Evolutionary conservation across 2,329 filamentous ascomycete species (phyloP), one percentile per base, ranked within the genome.

Genomic region (Nemania diffusa): DNA sequence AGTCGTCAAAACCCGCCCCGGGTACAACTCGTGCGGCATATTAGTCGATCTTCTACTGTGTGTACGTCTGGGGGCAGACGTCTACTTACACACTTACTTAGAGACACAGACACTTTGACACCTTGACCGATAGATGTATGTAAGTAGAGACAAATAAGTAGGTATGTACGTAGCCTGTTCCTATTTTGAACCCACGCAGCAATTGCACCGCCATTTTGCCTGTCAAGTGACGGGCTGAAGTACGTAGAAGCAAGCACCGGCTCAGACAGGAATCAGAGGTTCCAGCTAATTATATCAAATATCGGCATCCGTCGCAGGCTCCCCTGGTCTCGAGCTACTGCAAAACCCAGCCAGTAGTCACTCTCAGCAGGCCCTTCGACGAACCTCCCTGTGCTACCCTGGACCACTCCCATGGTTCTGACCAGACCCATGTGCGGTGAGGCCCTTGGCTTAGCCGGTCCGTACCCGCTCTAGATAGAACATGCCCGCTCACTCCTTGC

Each of bases 241-340:
- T 55, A 27, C 27, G 64, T 64, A 66, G 63, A 64, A 70, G n/a
- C n/a, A 59, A 61, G 68, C 50, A 61, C 63, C 5, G 29, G 29
- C 29, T 5, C 29, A 32, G 29, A 65, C 55, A 42, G 34, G 60
- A 61, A 55, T 62, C 61, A 67, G 62, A 71, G 59, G 66, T 5
- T 67, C 70, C 76, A 75, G 75, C 79, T 80, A 81, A 80, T 79
- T 78, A 80, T 81, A 79, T 79, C 78, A 72, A 77, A 75, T 76
- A 76, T 76, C 73, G 71, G 66, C 67, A 69, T 72, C 69, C 70
- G 72, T 69, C 71, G 67, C 69, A 61, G 67, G 48, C 64, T 71
- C 69, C 69, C 73, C 76, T 68, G 73, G 73, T 74, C 72, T 72
- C 58, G 68, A 74, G 76, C 75, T 75, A 73, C 76, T 78, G 78